These are phyloP conservation scores for Leccinum truebloodii DNA, from an alignment of 768 basidiomycete species.

Conservation along the genomic window DNA sequence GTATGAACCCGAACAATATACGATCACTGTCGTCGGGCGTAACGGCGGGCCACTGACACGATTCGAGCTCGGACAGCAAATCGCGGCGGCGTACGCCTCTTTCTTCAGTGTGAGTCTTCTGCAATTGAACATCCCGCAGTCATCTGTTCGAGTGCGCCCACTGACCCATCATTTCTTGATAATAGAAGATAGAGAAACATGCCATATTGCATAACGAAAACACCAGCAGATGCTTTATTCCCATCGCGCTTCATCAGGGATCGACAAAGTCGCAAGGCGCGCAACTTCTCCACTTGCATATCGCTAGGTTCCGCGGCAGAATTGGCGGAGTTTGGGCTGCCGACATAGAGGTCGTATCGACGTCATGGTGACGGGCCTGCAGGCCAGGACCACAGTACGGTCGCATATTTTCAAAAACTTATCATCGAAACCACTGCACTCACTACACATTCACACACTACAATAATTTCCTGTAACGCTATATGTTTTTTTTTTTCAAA, in stretches of 20 bases:
- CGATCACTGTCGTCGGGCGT: background rate
- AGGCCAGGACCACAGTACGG: background rate
- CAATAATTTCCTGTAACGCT: background rate
- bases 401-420: background rate
- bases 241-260: constrained; percentile 17
- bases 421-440: background rate
- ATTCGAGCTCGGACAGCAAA: background rate
- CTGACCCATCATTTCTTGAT: background rate
- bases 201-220: background rate
- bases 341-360: constrained; percentile 14
- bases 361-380: background rate
- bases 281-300: constrained; percentile 10
- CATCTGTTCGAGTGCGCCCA: background rate
- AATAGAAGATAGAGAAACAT: constrained; percentile 4
- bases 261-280: background rate
- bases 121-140: background rate
- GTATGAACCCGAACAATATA: background rate
- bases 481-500: background rate
- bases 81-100: background rate
- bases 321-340: constrained; percentile 7
- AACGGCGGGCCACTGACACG: constrained; percentile 4
- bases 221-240: background rate
- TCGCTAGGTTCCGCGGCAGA: constrained; percentile 5
- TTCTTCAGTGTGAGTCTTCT: constrained; percentile 3
- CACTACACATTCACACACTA: background rate